A percentile compares a stretch with the other conserved stretches of the same genome.
These are phyloP conservation scores for Passalora sequoiae DNA, from an alignment of 2,329 filamentous ascomycete species.

Conservation along the genomic window DNA sequence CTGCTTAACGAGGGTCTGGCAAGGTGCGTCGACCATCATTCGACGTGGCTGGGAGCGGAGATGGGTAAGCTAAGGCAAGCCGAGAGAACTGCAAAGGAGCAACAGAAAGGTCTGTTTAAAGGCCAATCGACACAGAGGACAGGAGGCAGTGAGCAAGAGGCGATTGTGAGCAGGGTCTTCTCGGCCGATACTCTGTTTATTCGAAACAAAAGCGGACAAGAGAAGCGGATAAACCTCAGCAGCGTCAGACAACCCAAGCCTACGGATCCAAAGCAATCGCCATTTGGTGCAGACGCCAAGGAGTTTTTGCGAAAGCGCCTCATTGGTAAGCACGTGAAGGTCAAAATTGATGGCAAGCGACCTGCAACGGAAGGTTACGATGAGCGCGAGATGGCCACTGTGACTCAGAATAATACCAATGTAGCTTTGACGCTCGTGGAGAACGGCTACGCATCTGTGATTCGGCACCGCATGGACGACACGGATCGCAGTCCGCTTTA, in stretches of 20 bases:
- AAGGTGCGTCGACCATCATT: conserved; percentile 92
- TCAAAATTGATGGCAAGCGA: conserved; percentile 84
- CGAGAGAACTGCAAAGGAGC: conserved; percentile 76
- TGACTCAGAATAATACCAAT: conserved; percentile 80
- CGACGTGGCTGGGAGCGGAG: conserved; percentile 78
- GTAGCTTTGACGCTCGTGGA: conserved; percentile 80
- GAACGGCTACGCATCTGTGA: conserved; percentile 87
- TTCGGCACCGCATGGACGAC: conserved; percentile 91
- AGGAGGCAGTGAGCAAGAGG: conserved; percentile 62
- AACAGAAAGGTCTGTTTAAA: conserved; percentile 74
- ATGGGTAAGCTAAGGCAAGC: conserved; percentile 83
- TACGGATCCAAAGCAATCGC: conserved; percentile 77
- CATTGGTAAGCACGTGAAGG: conserved; percentile 91
- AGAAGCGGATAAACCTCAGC: conserved; percentile 88
- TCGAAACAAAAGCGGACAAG: conserved; percentile 67
- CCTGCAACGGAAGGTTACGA: conserved; percentile 86
- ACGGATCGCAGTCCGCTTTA: conserved; percentile 91
- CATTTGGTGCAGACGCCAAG: conserved; percentile 89
- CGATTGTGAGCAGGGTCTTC: conserved; percentile 76
- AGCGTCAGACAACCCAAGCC: conserved; percentile 91
- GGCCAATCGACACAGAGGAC: conserved; percentile 61
- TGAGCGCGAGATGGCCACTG: conserved; percentile 87
- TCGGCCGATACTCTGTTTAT: conserved; percentile 85
- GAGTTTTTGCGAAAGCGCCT: conserved; percentile 90
- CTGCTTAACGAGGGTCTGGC: conserved; percentile 84